Conservation (phyloP, 352 stramenopile genomes). For the Globisporangium irregulare region DNA sequence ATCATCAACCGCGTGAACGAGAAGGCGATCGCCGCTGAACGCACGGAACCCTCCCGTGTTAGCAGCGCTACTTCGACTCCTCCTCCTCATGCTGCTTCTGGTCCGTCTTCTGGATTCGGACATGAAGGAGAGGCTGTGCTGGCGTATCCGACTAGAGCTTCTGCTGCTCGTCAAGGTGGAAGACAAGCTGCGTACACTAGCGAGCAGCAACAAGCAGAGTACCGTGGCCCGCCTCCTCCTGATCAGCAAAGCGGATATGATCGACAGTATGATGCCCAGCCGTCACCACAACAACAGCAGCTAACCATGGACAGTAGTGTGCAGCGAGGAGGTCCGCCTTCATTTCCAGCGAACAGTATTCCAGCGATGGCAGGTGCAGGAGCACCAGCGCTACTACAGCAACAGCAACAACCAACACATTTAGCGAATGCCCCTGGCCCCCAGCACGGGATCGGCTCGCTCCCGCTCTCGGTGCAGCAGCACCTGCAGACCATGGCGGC, state of each 20-base stretch:
- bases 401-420: slow-evolving; percentile 1
- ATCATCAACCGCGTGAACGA: slow-evolving; percentile 86
- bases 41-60: not conserved
- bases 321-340: slow-evolving; percentile 7
- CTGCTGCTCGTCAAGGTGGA: not conserved
- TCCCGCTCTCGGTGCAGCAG: slow-evolving; percentile 66
- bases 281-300: slow-evolving; percentile 27
- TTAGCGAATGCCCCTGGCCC: slow-evolving; percentile 11
- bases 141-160: slow-evolving; percentile 5
- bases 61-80: not conserved
- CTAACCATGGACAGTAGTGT: slow-evolving; percentile 9
- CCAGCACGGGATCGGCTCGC: slow-evolving; percentile 23
- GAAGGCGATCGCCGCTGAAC: slow-evolving; percentile 39
- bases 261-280: slow-evolving; percentile 27
- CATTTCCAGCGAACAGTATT: slow-evolving; percentile 13
- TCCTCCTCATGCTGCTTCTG: slow-evolving; percentile 1
- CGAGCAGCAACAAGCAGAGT: slow-evolving; percentile 21
- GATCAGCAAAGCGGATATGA: slow-evolving; percentile 22
- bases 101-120: not conserved
- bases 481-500: slow-evolving; percentile 62
- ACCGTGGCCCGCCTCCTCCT: slow-evolving; percentile 18
- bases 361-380: not conserved
- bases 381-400: slow-evolving; percentile 21
- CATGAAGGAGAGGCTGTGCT: slow-evolving; percentile 4
- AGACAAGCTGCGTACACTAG: slow-evolving; percentile 5